These are phyloP conservation scores for Erodium chrysanthum DNA, from an alignment of 441 rosid genomes.

Conservation along the genomic window DNA sequence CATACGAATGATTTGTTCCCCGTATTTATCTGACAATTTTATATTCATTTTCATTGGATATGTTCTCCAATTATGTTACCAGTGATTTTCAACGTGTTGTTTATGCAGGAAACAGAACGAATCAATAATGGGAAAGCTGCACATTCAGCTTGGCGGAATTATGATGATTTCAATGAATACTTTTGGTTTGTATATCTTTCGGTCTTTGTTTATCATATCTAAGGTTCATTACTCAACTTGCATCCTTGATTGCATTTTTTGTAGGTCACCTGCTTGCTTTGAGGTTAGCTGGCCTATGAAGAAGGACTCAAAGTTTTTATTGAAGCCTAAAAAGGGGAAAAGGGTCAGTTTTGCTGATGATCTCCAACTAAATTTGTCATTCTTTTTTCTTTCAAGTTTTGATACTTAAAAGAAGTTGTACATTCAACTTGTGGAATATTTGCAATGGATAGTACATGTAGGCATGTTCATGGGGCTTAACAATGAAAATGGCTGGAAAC, in stretches of 20 bases:
- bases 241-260: conserved; percentile 15
- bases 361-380: conserved; percentile 9
- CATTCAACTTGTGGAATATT: background rate
- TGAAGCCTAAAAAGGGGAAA: conserved; percentile 51
- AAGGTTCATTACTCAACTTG: conserved; percentile 12
- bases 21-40: background rate
- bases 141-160: conserved; percentile 98
- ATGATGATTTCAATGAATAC: conserved; percentile 98
- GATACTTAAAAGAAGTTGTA: background rate
- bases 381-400: conserved; percentile 6
- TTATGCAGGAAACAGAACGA: conserved; percentile 60
- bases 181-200: conserved; percentile 59
- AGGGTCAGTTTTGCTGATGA: conserved; percentile 45
- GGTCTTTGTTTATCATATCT: conserved; percentile 13
- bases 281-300: conserved; percentile 82
- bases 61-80: background rate
- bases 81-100: conserved; percentile 8
- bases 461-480: background rate
- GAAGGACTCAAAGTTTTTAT: conserved; percentile 45
- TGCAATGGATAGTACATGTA: background rate
- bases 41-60: conserved; percentile 9
- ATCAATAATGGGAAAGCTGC: conserved; percentile 91
- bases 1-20: background rate
- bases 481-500: background rate
- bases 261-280: conserved; percentile 93